A percentile compares a stretch with the other conserved stretches of the same genome.
Conservation (phyloP, 176 grass and related monocot genomes). For the Eleusine coracana region DNA sequence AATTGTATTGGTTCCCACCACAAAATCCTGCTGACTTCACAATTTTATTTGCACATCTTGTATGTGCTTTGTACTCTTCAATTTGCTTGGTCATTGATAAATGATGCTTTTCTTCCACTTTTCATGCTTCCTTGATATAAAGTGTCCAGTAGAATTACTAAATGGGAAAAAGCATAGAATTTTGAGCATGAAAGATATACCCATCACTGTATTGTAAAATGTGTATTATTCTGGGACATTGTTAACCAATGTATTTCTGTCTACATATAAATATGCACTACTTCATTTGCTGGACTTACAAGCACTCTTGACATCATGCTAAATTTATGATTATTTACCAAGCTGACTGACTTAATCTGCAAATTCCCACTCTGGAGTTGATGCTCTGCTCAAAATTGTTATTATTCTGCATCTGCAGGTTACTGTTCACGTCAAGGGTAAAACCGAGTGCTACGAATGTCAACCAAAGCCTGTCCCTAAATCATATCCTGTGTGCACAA, state of each 20-base stretch:
- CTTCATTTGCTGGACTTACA: background rate
- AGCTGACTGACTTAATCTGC: background rate
- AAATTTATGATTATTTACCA: background rate
- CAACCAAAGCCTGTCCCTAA: slow-evolving; percentile 91
- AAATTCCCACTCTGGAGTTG: background rate
- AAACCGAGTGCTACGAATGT: slow-evolving; percentile 99
- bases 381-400: slow-evolving; percentile 25
- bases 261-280: background rate
- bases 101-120: background rate
- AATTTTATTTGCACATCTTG: background rate
- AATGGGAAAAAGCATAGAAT: background rate
- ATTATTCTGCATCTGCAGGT: slow-evolving; percentile 61
- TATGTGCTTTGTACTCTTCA: background rate
- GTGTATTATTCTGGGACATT: background rate
- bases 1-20: background rate
- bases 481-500: slow-evolving; percentile 97
- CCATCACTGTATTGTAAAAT: background rate
- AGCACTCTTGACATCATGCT: background rate
- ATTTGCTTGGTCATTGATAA: no score
- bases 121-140: background rate
- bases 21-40: background rate
- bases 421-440: slow-evolving; percentile 94
- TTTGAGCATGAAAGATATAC: slow-evolving; percentile 6
- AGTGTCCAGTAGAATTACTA: background rate
- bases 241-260: slow-evolving; percentile 2